A percentile compares a stretch with the other conserved stretches of the same genome.
These are phyloP conservation scores for Solanum sitiens DNA, from an alignment of 257 asterid species.

Conservation along the genomic window DNA sequence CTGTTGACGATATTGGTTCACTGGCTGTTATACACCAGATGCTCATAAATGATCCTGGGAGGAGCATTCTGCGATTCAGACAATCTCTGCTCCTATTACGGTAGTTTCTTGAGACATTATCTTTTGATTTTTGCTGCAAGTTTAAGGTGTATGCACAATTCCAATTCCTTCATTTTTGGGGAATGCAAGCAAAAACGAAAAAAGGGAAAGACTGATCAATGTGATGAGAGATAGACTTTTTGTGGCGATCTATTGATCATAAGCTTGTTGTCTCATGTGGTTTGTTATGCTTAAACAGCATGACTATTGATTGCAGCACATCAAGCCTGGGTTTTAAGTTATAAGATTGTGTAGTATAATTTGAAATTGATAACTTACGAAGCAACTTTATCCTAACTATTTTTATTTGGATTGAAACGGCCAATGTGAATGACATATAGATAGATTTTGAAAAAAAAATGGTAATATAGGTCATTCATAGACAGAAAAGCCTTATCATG, in stretches of 20 bases:
- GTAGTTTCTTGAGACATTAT: constrained; percentile 5
- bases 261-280: not conserved
- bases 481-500: not conserved
- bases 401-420: not conserved
- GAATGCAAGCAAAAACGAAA: not conserved
- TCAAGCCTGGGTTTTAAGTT: not conserved
- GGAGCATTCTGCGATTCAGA: constrained; percentile 30
- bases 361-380: not conserved
- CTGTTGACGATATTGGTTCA: constrained; percentile 44
- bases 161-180: not conserved
- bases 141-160: not conserved
- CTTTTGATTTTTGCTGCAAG: not conserved
- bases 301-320: not conserved
- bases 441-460: not conserved
- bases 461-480: not conserved
- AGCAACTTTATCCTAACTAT: not conserved
- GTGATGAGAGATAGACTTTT: not conserved
- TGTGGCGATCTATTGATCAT: not conserved
- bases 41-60: constrained; percentile 32
- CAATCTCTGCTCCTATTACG: constrained; percentile 41
- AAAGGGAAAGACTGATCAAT: not conserved
- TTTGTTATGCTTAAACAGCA: not conserved
- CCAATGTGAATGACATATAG: not conserved
- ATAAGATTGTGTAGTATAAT: not conserved
- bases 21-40: constrained; percentile 37